phyloP scores from a whole-genome alignment of 2,329 filamentous ascomycete genomes.

The Talaromyces albobiverticillius region DNA sequence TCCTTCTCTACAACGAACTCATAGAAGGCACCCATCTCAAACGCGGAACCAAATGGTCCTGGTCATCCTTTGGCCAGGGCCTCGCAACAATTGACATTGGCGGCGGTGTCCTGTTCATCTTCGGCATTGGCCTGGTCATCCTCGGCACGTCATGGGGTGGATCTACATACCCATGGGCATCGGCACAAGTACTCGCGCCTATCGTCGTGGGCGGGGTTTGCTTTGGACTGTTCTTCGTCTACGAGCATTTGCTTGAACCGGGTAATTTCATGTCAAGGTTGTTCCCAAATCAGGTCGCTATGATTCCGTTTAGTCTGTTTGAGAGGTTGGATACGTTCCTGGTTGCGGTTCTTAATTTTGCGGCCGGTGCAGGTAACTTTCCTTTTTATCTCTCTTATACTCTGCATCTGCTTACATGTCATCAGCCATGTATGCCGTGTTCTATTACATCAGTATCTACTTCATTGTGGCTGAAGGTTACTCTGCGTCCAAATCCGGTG shows the following conservation, averaged over 20 bases:
- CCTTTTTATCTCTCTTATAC: constrained; percentile 52
- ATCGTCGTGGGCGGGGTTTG: constrained; percentile 47
- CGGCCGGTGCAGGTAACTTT: constrained; percentile 52
- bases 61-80: constrained; percentile 42
- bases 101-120: constrained; percentile 57
- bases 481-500: constrained; percentile 49
- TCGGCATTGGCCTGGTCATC: constrained; percentile 54
- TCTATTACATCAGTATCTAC: constrained; percentile 69
- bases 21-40: constrained; percentile 49
- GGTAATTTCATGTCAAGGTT: constrained; percentile 45
- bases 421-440: constrained; percentile 49
- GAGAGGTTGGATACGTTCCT: constrained; percentile 57
- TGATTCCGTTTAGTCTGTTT: constrained; percentile 63
- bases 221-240: constrained; percentile 44
- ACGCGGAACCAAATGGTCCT: constrained; percentile 23
- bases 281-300: constrained; percentile 57
- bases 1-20: constrained; percentile 59
- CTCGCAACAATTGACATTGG: constrained; percentile 56
- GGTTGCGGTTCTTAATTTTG: constrained; percentile 62
- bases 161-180: constrained; percentile 52
- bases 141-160: constrained; percentile 58
- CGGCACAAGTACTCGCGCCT: constrained; percentile 49
- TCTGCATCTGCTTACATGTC: constrained; percentile 57
- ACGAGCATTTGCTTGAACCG: constrained; percentile 56
- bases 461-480: constrained; percentile 62